A percentile compares a stretch with the other conserved stretches of the same genome.
Conservation (phyloP, 208 protist genomes). For the Trypanosoma vivax region DNA sequence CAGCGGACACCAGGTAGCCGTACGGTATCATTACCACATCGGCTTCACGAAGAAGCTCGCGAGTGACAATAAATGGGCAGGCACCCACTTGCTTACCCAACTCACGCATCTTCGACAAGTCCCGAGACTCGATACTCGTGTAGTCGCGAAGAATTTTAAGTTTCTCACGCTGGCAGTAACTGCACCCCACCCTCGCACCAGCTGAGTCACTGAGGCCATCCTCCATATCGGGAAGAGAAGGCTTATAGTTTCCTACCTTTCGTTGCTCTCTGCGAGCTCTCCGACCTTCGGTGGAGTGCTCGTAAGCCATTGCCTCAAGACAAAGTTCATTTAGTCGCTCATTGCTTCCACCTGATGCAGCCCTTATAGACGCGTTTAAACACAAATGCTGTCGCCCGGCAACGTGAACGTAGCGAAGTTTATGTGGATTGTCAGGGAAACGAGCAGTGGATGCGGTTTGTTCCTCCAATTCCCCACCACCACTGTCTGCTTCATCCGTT, state of each 20-base stretch:
- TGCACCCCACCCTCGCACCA: conserved; percentile 12
- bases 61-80: conserved; percentile 75
- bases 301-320: conserved; percentile 79
- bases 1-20: conserved; percentile 62
- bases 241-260: background rate
- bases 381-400: conserved; percentile 89
- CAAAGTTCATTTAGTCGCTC: conserved; percentile 92
- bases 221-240: conserved; percentile 13
- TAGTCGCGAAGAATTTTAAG: conserved; percentile 25
- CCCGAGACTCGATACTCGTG: conserved; percentile 13
- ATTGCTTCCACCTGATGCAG: conserved; percentile 19
- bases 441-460: background rate
- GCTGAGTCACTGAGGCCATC: background rate
- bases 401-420: conserved; percentile 73
- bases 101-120: conserved; percentile 42
- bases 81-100: conserved; percentile 48
- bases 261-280: conserved; percentile 21
- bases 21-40: conserved; percentile 84
- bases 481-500: background rate
- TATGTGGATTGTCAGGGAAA: conserved; percentile 8
- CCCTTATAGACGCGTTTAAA: conserved; percentile 62
- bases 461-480: background rate
- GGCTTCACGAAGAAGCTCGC: conserved; percentile 51
- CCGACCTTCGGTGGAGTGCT: conserved; percentile 41
- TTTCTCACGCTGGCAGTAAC: conserved; percentile 13